Evolutionary conservation across 139 green algal species (phyloP), one percentile per base, ranked within the genome.

Genomic region (Tetradesmus obliquus): DNA sequence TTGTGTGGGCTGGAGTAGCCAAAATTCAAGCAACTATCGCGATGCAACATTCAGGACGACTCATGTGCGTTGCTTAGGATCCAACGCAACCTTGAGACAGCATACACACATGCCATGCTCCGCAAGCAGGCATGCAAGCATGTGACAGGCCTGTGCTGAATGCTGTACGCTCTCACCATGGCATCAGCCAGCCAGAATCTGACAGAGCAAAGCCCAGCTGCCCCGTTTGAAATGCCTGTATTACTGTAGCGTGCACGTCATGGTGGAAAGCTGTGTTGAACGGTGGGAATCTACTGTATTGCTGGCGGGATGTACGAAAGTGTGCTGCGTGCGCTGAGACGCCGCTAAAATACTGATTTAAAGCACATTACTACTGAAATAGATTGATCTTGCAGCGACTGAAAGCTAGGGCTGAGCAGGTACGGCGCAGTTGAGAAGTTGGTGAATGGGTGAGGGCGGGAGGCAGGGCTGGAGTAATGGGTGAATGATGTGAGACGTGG

Each of bases 201-300:
- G 79, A 84, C 79, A 84, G 12, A 1, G 12, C 79, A 84, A 84
- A 57, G 13, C 79, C 79, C 10, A 84, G n/a, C 45, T 20, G 32
- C 45, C 79, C 79, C 2, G 79, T 55, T 84, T 55, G 79, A 55
- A 20, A n/a, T 7, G 79, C 79, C 2, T 54, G 1, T 54, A 84
- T 13, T 15, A 84, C 79, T 20, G 79, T 84, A 12, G 79, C 24
- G 45, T 84, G 79, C 79, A 84, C 32, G 79, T 54, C 79, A 84
- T 84, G 10, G 19, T 84, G n/a, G 1, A 17, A 6, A 84, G 66
- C 5, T n/a, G 66, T 45, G 32, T 45, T 45, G 32, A 45, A 24
- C 7, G 66, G 66, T 24, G 66, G 66, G 66, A 13, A 76, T n/a
- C 66, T 76, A 19, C 2, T 76, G 9, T 10, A 19, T 71, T 76